Percentiles rank a stretch among this genome's conserved stretches.
Conservation (phyloP, 805 yeast genomes). For the Komagataella pastoris region DNA sequence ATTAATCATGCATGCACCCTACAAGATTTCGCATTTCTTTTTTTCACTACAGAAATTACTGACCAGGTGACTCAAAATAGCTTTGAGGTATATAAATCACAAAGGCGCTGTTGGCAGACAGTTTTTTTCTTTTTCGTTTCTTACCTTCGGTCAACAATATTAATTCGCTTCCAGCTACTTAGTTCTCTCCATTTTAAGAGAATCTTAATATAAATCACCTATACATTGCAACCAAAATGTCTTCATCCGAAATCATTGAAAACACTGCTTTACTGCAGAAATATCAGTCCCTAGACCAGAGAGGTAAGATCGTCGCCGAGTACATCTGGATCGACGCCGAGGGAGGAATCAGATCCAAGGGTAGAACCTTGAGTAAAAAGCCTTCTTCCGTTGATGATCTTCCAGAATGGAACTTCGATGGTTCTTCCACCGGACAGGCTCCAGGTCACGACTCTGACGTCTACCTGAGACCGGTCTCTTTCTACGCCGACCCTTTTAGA, state of each 20-base stretch:
- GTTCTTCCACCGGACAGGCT: conserved; percentile 97
- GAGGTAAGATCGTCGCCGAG: conserved; percentile 84
- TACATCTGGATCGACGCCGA: conserved; percentile 96
- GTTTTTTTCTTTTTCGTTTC: not conserved
- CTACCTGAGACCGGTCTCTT: conserved; percentile 90
- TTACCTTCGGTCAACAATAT: not conserved
- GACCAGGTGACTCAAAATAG: not conserved
- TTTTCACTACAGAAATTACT: not conserved
- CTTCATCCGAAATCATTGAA: conserved; percentile 24
- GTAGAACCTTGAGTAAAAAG: conserved; percentile 66
- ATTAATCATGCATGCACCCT: not conserved
- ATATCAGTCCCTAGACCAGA: conserved; percentile 74
- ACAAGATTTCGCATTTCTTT: not conserved
- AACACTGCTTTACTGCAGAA: conserved; percentile 76
- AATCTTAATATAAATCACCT: not conserved
- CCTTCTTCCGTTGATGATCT: conserved; percentile 70
- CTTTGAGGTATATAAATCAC: not conserved
- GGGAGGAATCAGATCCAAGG: conserved; percentile 86
- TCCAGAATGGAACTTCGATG: conserved; percentile 99
- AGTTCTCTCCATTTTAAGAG: not conserved
- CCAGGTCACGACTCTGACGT: conserved; percentile 97
- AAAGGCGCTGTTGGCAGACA: not conserved
- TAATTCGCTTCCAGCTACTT: not conserved
- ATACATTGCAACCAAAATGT: not conserved
- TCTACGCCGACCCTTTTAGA: conserved; percentile 95